Conservation (phyloP, 371 early-diverging fungal species). For the Haplosporangium sp. region DNA sequence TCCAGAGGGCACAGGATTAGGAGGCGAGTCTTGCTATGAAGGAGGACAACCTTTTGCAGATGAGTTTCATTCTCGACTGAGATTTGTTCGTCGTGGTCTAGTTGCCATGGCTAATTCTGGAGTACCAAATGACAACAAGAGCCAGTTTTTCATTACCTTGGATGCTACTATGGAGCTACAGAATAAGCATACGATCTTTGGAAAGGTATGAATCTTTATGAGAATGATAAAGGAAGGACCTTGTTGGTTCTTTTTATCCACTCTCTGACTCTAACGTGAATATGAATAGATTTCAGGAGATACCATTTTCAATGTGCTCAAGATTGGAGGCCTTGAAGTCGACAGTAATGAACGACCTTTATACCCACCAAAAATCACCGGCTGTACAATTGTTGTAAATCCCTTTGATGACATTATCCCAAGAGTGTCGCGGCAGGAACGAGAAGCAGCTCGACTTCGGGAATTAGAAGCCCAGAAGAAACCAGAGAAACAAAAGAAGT, state of each 20-base stretch:
- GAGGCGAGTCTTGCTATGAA: slow-evolving; percentile 89
- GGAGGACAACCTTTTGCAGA: slow-evolving; percentile 83
- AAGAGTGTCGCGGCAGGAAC: slow-evolving; percentile 75
- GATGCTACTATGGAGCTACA: slow-evolving; percentile 88
- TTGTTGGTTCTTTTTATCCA: too few species aligned
- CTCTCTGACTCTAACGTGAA: background rate
- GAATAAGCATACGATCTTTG: slow-evolving; percentile 92
- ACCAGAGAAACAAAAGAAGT: slow-evolving; percentile 69
- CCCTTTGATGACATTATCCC: slow-evolving; percentile 95
- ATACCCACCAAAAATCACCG: slow-evolving; percentile 79
- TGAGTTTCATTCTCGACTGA: slow-evolving; percentile 92
- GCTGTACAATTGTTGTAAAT: slow-evolving; percentile 80
- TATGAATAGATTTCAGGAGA: slow-evolving; percentile 83
- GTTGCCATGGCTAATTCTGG: slow-evolving; percentile 94
- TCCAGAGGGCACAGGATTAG: slow-evolving; percentile 89
- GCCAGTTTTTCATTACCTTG: slow-evolving; percentile 96
- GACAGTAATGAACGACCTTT: slow-evolving; percentile 86
- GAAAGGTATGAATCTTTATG: slow-evolving; percentile 68
- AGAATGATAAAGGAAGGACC: background rate
- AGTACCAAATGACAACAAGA: slow-evolving; percentile 76
- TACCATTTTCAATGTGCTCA: slow-evolving; percentile 90
- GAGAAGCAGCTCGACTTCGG: slow-evolving; percentile 56
- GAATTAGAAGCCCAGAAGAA: slow-evolving; percentile 58
- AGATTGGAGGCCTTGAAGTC: slow-evolving; percentile 85
- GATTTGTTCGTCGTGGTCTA: slow-evolving; percentile 89